Base-by-base conservation (phyloP, 176 grass and related monocot genomes). In the Rhynchospora tenuis region DNA sequence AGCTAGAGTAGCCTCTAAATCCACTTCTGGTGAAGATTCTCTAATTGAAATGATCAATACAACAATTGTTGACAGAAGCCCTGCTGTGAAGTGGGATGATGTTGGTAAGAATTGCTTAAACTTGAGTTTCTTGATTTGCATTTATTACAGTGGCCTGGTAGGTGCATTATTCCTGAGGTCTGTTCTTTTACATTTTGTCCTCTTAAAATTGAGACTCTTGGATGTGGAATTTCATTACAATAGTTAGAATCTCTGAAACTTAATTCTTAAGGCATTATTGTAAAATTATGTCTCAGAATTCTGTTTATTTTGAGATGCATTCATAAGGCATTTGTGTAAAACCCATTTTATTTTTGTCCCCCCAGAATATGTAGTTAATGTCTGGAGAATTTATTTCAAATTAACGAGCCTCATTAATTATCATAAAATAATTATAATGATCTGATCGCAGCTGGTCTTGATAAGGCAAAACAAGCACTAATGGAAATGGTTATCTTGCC, bases 401-500 rank as follows among this genome's bases (percentile, higher is more conserved):
- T 28, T 47, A 54, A 27, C 47, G 9, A 27, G 19, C 9, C 46
- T 82, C 33, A 38, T 38, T 82, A 24, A 65, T 62, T 44, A 14
- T 61, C 28, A 82, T 82, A 61, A 24, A 38, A 38, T 38, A 38
- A 26, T 81, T 63, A 59, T 44, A 68, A 43, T 71, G 13, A 79
- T 23, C 31, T 45, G 73, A 82, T 7, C 87, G 80, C 84, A 98
- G 96, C 96, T 88, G 96, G 96, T 80, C 92, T 98, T 80, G 93
- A 93, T 79, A 95, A 93, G 58, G 96, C 96, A 81, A 98, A 98
- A 69, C 91, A 98, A 87, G 91, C 96, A 86, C 91, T 98, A 44
- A 95, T 95, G 93, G 96, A 98, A 94, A 98, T 98, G 96, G 89
- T 98, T 62, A 93, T 98, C 83, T 88, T 98, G 78, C 96, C 96